phyloP scores from a whole-genome alignment of 2,329 filamentous ascomycete species.

The Exophiala spinifera region DNA sequence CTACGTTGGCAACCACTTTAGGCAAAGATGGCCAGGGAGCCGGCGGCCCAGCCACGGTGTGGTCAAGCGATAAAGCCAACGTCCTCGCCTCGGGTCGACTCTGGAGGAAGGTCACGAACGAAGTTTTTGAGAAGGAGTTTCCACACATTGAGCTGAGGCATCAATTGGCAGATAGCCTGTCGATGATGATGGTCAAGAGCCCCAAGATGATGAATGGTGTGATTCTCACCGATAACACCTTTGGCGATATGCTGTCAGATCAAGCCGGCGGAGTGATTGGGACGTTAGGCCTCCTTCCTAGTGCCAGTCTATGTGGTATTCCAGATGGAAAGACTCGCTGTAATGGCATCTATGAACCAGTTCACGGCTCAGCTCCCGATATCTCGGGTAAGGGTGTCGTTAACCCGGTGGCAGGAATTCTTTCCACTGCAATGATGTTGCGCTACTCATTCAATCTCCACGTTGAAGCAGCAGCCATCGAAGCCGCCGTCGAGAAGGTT shows the following conservation, averaged over 20 bases:
- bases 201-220: slow-evolving; percentile 88
- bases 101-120: slow-evolving; percentile 45
- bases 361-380: slow-evolving; percentile 94
- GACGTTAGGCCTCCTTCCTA: slow-evolving; percentile 93
- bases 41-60: slow-evolving; percentile 38
- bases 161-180: slow-evolving; percentile 97
- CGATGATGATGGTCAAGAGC: slow-evolving; percentile 97
- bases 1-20: slow-evolving; percentile 42
- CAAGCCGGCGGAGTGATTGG: slow-evolving; percentile 99
- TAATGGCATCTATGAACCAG: slow-evolving; percentile 91
- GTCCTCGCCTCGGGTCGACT: slow-evolving; percentile 51
- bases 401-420: slow-evolving; percentile 93
- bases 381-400: slow-evolving; percentile 94
- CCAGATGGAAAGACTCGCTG: slow-evolving; percentile 63
- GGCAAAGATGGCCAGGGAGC: slow-evolving; percentile 24
- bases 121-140: slow-evolving; percentile 68
- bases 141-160: slow-evolving; percentile 93
- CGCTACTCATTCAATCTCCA: slow-evolving; percentile 84
- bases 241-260: slow-evolving; percentile 98
- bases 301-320: slow-evolving; percentile 96
- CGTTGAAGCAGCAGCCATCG: slow-evolving; percentile 80
- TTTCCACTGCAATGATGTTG: slow-evolving; percentile 99
- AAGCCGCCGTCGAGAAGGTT: slow-evolving; percentile 85
- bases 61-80: slow-evolving; percentile 53
- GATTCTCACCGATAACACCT: slow-evolving; percentile 94